Percentiles rank a stretch among this genome's conserved stretches.
Evolutionary conservation across 208 protist species (phyloP).

Genomic region (Wallacemonas sp.): DNA sequence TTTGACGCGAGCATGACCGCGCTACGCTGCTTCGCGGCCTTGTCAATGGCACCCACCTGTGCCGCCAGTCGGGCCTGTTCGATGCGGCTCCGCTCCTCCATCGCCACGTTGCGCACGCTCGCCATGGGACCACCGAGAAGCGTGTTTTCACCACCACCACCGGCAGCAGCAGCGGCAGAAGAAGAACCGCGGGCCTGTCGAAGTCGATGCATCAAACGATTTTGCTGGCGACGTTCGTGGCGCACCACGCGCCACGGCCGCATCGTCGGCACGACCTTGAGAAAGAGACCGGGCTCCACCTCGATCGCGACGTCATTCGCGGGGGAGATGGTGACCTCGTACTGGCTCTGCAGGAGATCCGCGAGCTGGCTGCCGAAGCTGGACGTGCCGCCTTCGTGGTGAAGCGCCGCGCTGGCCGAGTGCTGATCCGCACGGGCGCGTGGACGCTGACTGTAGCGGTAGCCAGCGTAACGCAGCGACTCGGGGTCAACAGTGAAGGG

Average conservation of each 20-base stretch:
- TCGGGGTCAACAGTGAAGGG: neutral
- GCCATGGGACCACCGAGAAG: constrained; percentile 1
- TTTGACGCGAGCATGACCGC: constrained; percentile 2
- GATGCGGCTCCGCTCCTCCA: neutral
- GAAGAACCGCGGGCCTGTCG: too few species aligned
- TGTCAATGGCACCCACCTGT: neutral
- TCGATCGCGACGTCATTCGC: constrained; percentile 45
- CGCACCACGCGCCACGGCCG: constrained; percentile 1
- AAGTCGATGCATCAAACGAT: neutral
- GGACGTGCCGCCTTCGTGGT: neutral
- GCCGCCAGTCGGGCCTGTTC: neutral
- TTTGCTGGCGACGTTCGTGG: constrained; percentile 15
- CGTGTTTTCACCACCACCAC: neutral
- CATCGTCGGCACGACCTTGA: constrained; percentile 24
- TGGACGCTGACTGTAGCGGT: neutral
- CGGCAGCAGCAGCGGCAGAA: neutral
- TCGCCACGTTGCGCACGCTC: neutral
- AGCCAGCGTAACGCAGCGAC: constrained; percentile 8
- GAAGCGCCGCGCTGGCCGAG: neutral
- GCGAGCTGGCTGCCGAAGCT: neutral
- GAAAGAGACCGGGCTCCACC: constrained; percentile 78
- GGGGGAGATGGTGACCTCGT: constrained; percentile 40
- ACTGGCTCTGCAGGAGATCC: constrained; percentile 22
- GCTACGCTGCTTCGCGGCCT: constrained; percentile 1
- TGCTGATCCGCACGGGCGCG: neutral